A percentile compares a stretch with the other conserved stretches of the same genome.
These are phyloP conservation scores for Dipodascopsis tothii DNA, from an alignment of 805 yeast genomes.

Conservation along the genomic window DNA sequence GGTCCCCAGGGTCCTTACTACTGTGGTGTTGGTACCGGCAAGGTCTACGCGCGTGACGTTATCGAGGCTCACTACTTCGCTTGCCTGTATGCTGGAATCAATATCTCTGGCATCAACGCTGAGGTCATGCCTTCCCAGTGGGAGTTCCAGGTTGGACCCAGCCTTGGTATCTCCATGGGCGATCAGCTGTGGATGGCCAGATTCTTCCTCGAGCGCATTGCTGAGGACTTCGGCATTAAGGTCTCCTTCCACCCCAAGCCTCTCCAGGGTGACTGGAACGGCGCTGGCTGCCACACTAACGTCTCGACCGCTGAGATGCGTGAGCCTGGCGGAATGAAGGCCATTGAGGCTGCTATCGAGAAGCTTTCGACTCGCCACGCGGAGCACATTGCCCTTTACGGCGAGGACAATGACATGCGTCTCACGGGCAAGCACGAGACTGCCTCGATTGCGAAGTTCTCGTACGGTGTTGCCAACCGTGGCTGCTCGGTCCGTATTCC, in stretches of 20 bases:
- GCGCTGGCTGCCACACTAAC: conserved; percentile 99
- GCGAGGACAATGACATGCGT: conserved; percentile 91
- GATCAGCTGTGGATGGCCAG: conserved; percentile 96
- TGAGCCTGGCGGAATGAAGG: conserved; percentile 90
- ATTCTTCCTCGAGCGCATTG: conserved; percentile 84
- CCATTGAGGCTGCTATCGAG: conserved; percentile 84
- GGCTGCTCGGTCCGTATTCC: conserved; percentile 99
- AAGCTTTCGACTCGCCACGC: conserved; percentile 91
- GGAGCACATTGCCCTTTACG: conserved; percentile 92
- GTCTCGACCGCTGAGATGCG: conserved; percentile 92
- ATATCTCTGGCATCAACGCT: conserved; percentile 93
- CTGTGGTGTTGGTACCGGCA: conserved; percentile 99
- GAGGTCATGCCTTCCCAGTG: conserved; percentile 99
- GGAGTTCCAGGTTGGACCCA: conserved; percentile 99
- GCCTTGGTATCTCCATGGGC: conserved; percentile 92
- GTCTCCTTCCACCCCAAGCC: conserved; percentile 99
- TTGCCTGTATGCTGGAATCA: conserved; percentile 84
- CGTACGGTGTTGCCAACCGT: conserved; percentile 98
- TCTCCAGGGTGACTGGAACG: conserved; percentile 97
- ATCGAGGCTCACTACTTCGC: conserved; percentile 99
- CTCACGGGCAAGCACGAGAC: conserved; percentile 98
- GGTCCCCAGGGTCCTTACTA: conserved; percentile 99
- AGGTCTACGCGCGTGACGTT: conserved; percentile 94
- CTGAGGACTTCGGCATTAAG: conserved; percentile 98
- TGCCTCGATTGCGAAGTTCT: conserved; percentile 83